phyloP scores from a whole-genome alignment of 345 rosid species.

The thale cress (Arabidopsis thaliana) region TAIR10.1 NC_003075.7:10719001-10719500 shows the following conservation, averaged over 20 bases:
- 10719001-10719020: constrained; percentile 24
- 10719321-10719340: constrained; percentile 43
- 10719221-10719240: constrained; percentile 34
- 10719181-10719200: constrained; percentile 32
- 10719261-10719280: constrained; percentile 46
- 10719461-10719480: neutral
- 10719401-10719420: constrained; percentile 44
- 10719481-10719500: constrained; percentile 9
- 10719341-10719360: constrained; percentile 34
- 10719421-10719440: constrained; percentile 9
- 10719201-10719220: constrained; percentile 26
- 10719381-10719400: constrained; percentile 23
- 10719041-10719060: constrained; percentile 12
- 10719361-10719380: constrained; percentile 19
- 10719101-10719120: constrained; percentile 9
- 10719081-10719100: neutral
- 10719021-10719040: neutral
- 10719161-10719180: constrained; percentile 15
- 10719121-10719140: constrained; percentile 8
- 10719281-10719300: constrained; percentile 37
- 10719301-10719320: constrained; percentile 47
- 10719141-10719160: constrained; percentile 30
- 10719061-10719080: constrained; percentile 23
- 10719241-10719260: constrained; percentile 47
- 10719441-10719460: neutral